Evolutionary conservation across 805 yeast genomes (phyloP).

Genomic region (Starmerella roubikii): DNA sequence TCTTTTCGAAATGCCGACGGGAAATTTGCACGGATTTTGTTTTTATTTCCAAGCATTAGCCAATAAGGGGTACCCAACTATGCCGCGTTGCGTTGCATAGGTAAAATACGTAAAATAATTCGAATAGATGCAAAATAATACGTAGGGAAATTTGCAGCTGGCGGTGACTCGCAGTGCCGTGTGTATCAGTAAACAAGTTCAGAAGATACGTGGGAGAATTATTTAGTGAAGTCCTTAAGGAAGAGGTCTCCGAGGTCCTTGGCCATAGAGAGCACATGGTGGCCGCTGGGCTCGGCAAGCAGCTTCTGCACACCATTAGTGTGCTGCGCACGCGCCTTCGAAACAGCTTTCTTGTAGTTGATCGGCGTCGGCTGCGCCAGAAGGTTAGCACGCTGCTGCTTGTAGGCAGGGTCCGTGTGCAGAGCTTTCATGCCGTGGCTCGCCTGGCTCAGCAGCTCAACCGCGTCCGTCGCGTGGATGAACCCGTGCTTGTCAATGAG

Average conservation of each 20-base stretch:
- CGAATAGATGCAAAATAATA: no score
- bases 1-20: no score
- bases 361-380: slow-evolving; percentile 11
- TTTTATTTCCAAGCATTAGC: no score
- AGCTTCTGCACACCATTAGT: slow-evolving; percentile 8
- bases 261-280: slow-evolving; percentile 1
- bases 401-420: slow-evolving; percentile 13
- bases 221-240: slow-evolving; percentile 5
- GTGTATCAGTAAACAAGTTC: no score
- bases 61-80: no score
- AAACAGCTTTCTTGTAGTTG: slow-evolving; percentile 8
- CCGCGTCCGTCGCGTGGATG: slow-evolving; percentile 11
- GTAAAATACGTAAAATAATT: no score
- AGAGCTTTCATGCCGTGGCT: slow-evolving; percentile 8
- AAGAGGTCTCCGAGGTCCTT: slow-evolving; percentile 7
- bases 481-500: slow-evolving; percentile 12
- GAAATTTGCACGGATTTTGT: no score
- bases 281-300: slow-evolving; percentile 9
- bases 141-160: no score
- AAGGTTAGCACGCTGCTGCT: slow-evolving; percentile 5
- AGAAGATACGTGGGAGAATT: no score
- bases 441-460: slow-evolving; percentile 9
- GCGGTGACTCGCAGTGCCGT: no score
- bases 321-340: slow-evolving; percentile 3
- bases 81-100: no score